Base-by-base conservation (phyloP, 164 flowering plant genomes). In the Nelumbo lutea region DNA sequence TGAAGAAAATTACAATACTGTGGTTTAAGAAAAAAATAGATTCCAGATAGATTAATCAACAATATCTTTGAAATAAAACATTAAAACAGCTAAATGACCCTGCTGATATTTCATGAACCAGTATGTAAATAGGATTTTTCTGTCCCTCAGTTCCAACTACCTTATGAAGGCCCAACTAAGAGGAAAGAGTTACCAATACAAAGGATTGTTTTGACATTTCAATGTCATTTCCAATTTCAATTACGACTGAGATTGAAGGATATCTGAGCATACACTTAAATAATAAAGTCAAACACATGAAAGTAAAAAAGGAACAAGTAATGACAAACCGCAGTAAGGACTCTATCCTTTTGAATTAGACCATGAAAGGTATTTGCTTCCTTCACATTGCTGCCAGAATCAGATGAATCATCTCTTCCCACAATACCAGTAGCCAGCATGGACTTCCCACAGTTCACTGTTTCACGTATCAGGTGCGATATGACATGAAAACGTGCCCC, bases 401-500 rank as follows among this genome's bases (percentile, higher is more conserved):
- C 88, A 69, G 86, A 77, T 57, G 85, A 77, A 58, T 89, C 91
- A 74, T 93, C 93, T 77, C 82, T 79, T 40, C 83, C 79, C 53
- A 71, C 73, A 64, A 93, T 82, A 75, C 86, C 85, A 38, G 85
- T 82, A 56, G 88, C 96, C 68, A 96, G 89, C 84, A 93, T 73
- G 62, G 86, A 82, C 78, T 93, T 93, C 15, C 99, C 95, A 79
- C 81, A 82, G 72, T 78, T 87, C 57, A 96, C 86, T 44, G 96
- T 87, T 84, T 93, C 98, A 45, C 91, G 88, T 67, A 96, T 87
- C 84, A 96, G 74, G 65, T 86, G 96, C 46, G 99, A 86, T 64
- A 91, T 82, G 50, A 91, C 88, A 84, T 96, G 98, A 79, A 89
- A 84, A 42, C 97, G 93, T 71, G 93, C 93, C 68, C 93, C 99